Evolutionary conservation across 169 alveolate species (phyloP).

Genomic region (Eimeria tenella): DNA sequence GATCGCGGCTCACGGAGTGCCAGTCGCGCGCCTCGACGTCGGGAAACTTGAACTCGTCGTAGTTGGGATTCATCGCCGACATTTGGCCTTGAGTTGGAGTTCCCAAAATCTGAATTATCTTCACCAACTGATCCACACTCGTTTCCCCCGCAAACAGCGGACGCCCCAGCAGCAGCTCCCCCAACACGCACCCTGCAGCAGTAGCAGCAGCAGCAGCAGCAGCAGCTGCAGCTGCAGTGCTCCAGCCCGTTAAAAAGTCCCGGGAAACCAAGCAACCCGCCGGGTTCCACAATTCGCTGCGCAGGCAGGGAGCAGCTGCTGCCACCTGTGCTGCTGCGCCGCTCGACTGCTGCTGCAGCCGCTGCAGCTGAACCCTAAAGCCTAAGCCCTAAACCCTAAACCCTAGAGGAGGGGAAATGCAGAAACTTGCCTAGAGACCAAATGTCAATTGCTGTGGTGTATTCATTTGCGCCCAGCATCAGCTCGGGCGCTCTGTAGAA

Average conservation of each 20-base stretch:
- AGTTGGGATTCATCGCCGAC: slow-evolving; percentile 96
- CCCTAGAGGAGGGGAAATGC: not conserved
- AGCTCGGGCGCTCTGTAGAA: slow-evolving; percentile 99
- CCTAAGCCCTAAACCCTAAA: no score
- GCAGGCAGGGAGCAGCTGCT: no score
- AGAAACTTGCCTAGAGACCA: slow-evolving; percentile 95
- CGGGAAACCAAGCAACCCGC: no score
- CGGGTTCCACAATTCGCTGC: no score
- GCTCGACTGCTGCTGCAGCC: no score
- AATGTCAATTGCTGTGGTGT: slow-evolving; percentile 97
- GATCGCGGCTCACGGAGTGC: slow-evolving; percentile 77
- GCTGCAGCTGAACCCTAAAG: no score
- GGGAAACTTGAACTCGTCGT: slow-evolving; percentile 94
- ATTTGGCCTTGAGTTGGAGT: slow-evolving; percentile 96
- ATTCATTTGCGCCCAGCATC: slow-evolving; percentile 98
- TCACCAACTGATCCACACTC: slow-evolving; percentile 96
- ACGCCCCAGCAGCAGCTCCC: slow-evolving; percentile 96
- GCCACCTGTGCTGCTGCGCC: no score
- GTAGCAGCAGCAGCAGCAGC: no score
- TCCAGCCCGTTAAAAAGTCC: no score
- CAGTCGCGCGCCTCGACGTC: slow-evolving; percentile 90
- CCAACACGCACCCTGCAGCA: slow-evolving; percentile 96
- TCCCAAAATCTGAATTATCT: slow-evolving; percentile 95
- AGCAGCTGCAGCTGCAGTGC: no score
- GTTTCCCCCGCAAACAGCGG: slow-evolving; percentile 98